Percentiles rank a stretch among this genome's conserved stretches.
Evolutionary conservation across 2,329 filamentous ascomycete species (phyloP).

Genomic region (Calonectria pseudoreteaudii): DNA sequence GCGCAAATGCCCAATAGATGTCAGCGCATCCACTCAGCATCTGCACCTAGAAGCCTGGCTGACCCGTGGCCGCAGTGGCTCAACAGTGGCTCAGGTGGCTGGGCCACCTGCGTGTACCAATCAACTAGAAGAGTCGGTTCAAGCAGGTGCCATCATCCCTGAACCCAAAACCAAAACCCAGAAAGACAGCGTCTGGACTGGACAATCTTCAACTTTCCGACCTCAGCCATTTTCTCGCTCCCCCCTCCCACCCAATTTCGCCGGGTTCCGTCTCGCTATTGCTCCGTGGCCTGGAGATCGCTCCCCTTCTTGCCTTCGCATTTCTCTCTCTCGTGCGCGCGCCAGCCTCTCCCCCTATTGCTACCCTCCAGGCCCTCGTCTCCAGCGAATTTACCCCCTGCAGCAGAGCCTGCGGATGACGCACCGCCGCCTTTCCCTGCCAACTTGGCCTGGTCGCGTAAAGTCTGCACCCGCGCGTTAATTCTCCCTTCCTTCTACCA

Average conservation of each 20-base stretch:
- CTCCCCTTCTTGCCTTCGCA: slow-evolving; percentile 25
- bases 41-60: neutral
- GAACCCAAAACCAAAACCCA: slow-evolving; percentile 40
- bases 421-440: slow-evolving; percentile 36
- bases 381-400: slow-evolving; percentile 36
- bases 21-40: slow-evolving; percentile 8
- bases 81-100: slow-evolving; percentile 35
- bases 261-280: slow-evolving; percentile 21
- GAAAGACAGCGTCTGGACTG: slow-evolving; percentile 32
- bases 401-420: slow-evolving; percentile 40
- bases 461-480: slow-evolving; percentile 42
- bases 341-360: slow-evolving; percentile 21
- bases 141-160: slow-evolving; percentile 38
- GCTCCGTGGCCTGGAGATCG: slow-evolving; percentile 35
- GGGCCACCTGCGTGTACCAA: slow-evolving; percentile 27
- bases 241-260: slow-evolving; percentile 35
- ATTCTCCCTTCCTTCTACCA: slow-evolving; percentile 27
- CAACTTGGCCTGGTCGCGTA: slow-evolving; percentile 55
- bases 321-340: slow-evolving; percentile 27
- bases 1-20: neutral
- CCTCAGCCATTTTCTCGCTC: slow-evolving; percentile 33
- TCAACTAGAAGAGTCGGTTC: slow-evolving; percentile 13
- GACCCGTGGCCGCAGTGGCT: slow-evolving; percentile 11
- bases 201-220: slow-evolving; percentile 45
- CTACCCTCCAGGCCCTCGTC: slow-evolving; percentile 24